These are phyloP conservation scores for Talaromyces sp. DNA, from an alignment of 2,329 filamentous ascomycete species.

Conservation along the genomic window DNA sequence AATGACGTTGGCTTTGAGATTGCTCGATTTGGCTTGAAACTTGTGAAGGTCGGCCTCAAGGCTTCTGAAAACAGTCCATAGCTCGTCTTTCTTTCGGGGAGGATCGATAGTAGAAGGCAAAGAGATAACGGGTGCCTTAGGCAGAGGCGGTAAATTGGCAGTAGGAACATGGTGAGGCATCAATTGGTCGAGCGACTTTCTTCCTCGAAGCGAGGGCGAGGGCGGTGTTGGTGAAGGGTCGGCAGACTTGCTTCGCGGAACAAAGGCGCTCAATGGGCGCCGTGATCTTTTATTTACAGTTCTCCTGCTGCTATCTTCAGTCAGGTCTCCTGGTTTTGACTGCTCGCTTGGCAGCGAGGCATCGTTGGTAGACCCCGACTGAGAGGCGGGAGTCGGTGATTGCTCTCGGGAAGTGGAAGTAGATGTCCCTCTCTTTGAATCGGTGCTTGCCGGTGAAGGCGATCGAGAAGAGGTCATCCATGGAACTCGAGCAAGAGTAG, in stretches of 20 bases:
- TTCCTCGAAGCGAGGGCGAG: conserved; percentile 33
- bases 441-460: conserved; percentile 3
- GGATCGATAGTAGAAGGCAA: conserved; percentile 38
- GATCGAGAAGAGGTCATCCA: conserved; percentile 37
- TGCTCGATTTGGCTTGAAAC: conserved; percentile 68
- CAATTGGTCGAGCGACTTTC: conserved; percentile 43
- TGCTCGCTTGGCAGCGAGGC: conserved; percentile 11
- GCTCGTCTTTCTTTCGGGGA: conserved; percentile 60
- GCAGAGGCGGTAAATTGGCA: conserved; percentile 28
- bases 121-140: conserved; percentile 41
- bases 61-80: conserved; percentile 63
- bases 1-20: conserved; percentile 70
- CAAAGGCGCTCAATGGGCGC: conserved; percentile 35
- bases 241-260: conserved; percentile 30
- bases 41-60: conserved; percentile 65
- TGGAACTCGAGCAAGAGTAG: conserved; percentile 46
- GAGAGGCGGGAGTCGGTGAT: conserved; percentile 16
- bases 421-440: conserved; percentile 17
- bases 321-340: conserved; percentile 10
- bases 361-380: not conserved
- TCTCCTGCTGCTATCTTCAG: conserved; percentile 18
- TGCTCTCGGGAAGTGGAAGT: conserved; percentile 23
- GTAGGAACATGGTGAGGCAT: conserved; percentile 15
- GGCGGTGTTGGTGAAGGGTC: conserved; percentile 32
- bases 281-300: conserved; percentile 31